Conservation (phyloP, 257 asterid genomes). For the Dorcoceras hygrometricum region DNA sequence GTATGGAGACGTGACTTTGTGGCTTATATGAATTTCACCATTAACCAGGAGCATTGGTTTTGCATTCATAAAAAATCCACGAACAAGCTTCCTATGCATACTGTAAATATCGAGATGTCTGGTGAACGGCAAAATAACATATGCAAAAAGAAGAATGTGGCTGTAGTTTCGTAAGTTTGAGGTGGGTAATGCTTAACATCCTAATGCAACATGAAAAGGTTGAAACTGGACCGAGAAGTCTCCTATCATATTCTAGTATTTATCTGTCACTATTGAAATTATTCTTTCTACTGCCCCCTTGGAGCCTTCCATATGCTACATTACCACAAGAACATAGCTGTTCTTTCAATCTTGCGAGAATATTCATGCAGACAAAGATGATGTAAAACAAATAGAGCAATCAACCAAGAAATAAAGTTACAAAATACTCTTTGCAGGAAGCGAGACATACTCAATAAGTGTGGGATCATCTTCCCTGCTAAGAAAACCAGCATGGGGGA, state of each 20-base stretch:
- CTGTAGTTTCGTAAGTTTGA: background rate
- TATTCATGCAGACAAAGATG: background rate
- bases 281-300: no score
- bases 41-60: conserved; percentile 31
- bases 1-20: conserved; percentile 46
- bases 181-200: background rate
- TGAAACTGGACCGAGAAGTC: background rate
- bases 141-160: background rate
- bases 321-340: background rate
- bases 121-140: background rate
- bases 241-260: background rate
- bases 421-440: background rate
- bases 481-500: conserved; percentile 73
- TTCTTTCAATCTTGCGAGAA: background rate
- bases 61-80: conserved; percentile 44
- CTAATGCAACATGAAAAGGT: background rate
- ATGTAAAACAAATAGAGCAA: background rate
- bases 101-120: conserved; percentile 27
- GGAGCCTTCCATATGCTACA: no score
- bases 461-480: conserved; percentile 35
- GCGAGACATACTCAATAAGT: conserved; percentile 33
- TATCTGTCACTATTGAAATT: background rate
- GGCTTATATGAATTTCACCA: conserved; percentile 56
- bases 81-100: conserved; percentile 47
- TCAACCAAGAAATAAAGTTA: background rate